phyloP scores from a whole-genome alignment of 1,139 yeast species.

The Debaryomyces coudertii region DNA sequence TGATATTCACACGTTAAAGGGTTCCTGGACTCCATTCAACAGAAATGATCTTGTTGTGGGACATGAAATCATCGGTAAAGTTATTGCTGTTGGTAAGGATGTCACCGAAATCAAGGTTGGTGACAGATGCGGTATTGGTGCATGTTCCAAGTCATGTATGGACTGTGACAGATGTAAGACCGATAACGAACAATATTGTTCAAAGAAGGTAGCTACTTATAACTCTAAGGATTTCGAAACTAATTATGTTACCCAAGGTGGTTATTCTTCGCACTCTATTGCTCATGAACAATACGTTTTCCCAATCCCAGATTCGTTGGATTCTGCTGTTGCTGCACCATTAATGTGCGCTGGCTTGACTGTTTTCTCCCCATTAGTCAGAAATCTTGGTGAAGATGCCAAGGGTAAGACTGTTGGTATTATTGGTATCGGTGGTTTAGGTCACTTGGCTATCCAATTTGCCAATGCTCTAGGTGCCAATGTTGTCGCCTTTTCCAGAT shows the following conservation, averaged over 20 bases:
- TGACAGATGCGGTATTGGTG: conserved; percentile 67
- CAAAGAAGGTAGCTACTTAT: conserved; percentile 47
- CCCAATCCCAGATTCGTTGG: conserved; percentile 57
- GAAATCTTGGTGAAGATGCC: conserved; percentile 33
- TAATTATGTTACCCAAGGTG: conserved; percentile 55
- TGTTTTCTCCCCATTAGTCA: conserved; percentile 56
- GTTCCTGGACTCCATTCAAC: conserved; percentile 41
- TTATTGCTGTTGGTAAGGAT: conserved; percentile 51
- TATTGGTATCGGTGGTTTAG: conserved; percentile 51
- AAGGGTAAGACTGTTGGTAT: conserved; percentile 49
- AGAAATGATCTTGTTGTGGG: conserved; percentile 42
- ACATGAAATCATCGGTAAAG: conserved; percentile 60
- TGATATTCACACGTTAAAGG: conserved; percentile 52
- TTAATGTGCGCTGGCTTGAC: conserved; percentile 72
- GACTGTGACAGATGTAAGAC: conserved; percentile 49
- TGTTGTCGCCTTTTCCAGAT: conserved; percentile 44
- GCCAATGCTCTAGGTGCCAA: conserved; percentile 48
- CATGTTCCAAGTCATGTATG: conserved; percentile 51
- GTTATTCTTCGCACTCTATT: conserved; percentile 60
- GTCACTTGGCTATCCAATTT: conserved; percentile 46
- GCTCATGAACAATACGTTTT: conserved; percentile 57
- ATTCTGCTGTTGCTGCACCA: conserved; percentile 57
- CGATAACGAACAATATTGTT: conserved; percentile 56
- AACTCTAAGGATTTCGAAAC: conserved; percentile 40
- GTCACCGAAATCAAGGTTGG: conserved; percentile 54